Conservation (phyloP, 257 asterid genomes). For the Vinca minor region DNA sequence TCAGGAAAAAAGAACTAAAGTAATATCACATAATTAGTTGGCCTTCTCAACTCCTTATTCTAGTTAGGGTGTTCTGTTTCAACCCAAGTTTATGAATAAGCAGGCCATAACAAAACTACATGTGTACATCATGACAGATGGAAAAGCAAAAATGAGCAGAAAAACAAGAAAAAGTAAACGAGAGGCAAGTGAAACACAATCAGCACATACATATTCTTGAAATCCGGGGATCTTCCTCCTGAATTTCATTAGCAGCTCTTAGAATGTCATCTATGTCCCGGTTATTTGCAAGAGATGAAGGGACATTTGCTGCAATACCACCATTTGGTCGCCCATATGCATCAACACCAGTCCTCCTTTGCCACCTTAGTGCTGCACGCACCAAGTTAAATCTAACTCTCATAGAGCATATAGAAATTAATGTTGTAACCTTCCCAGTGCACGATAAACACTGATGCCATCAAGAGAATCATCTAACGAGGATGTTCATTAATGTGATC, state of each 20-base stretch:
- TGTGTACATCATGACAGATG: not conserved
- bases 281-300: slow-evolving; percentile 81
- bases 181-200: slow-evolving; percentile 3
- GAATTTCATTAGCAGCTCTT: slow-evolving; percentile 95
- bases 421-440: too few species aligned
- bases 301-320: slow-evolving; percentile 87
- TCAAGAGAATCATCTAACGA: too few species aligned
- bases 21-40: not conserved
- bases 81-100: not conserved
- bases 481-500: too few species aligned
- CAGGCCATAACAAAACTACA: not conserved
- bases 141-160: not conserved
- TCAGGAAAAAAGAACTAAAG: not conserved
- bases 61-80: not conserved
- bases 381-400: too few species aligned
- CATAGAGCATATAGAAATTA: too few species aligned
- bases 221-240: slow-evolving; percentile 73
- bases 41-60: not conserved
- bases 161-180: not conserved
- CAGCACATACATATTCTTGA: slow-evolving; percentile 65
- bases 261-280: slow-evolving; percentile 83
- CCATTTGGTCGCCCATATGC: slow-evolving; percentile 43
- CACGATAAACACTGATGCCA: too few species aligned
- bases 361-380: slow-evolving; percentile 81
- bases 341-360: slow-evolving; percentile 40